phyloP scores from a whole-genome alignment of 495 filamentous ascomycete genomes.

The Daldinia caldariorum region DNA sequence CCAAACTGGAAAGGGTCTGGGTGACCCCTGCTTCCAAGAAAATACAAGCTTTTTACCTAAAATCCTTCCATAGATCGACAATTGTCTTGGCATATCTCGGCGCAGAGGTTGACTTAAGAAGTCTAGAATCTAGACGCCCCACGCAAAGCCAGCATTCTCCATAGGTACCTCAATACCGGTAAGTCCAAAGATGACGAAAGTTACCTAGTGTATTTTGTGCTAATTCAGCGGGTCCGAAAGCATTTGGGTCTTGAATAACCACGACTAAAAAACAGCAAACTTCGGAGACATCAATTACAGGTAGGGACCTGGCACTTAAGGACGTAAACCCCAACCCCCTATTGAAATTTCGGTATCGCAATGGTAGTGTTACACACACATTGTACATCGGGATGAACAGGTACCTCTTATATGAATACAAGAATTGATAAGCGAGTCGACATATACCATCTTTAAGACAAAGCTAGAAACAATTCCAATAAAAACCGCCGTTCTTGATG shows the following conservation, averaged over 20 bases:
- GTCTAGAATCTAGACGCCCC: neutral
- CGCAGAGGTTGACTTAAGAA: slow-evolving; percentile 5
- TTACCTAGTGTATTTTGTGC: no score
- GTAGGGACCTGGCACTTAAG: no score
- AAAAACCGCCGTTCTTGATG: no score
- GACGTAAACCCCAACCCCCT: neutral
- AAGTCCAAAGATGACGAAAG: no score
- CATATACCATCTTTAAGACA: neutral
- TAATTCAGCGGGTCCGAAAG: neutral
- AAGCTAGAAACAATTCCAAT: neutral
- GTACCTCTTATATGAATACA: neutral
- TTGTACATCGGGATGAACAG: neutral
- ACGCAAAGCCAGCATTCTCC: neutral
- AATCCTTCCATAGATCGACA: slow-evolving; percentile 18
- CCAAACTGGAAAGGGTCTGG: neutral
- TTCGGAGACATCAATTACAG: neutral
- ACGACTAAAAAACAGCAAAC: neutral
- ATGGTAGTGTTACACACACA: neutral
- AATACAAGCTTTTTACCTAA: slow-evolving; percentile 36
- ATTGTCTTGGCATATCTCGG: slow-evolving; percentile 29
- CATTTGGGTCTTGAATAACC: neutral
- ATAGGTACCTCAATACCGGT: no score
- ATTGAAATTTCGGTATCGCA: neutral
- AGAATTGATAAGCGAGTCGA: neutral
- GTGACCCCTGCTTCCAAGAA: slow-evolving; percentile 29